Conservation (phyloP, 2,329 filamentous ascomycete genomes). For the Pseudogymnoascus verrucosus region DNA sequence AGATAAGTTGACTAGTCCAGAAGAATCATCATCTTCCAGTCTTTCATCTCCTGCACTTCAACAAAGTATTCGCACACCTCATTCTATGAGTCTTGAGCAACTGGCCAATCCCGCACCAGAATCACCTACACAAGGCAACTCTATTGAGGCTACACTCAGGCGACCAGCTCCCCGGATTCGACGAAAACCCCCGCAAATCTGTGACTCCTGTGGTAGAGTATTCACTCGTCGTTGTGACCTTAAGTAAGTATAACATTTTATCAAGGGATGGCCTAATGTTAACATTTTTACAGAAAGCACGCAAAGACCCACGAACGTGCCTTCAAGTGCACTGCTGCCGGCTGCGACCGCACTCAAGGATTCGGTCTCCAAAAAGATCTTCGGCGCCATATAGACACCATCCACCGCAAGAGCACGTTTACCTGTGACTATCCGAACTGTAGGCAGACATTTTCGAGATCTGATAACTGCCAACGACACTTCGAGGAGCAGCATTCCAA, state of each 20-base stretch:
- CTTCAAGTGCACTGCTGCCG: slow-evolving; percentile 11
- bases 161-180: not conserved
- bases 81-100: not conserved
- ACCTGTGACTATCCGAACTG: slow-evolving; percentile 11
- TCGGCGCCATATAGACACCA: slow-evolving; percentile 12
- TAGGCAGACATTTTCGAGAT: slow-evolving; percentile 13
- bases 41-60: no score
- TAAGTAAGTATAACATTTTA: not conserved
- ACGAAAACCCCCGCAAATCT: not conserved
- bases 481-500: slow-evolving; percentile 12
- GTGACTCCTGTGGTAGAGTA: not conserved
- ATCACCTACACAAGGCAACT: not conserved
- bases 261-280: not conserved
- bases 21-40: no score
- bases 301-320: slow-evolving; percentile 9
- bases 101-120: not conserved
- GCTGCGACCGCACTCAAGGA: slow-evolving; percentile 10
- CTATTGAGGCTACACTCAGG: not conserved
- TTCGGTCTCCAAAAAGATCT: slow-evolving; percentile 14
- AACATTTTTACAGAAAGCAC: slow-evolving; percentile 10
- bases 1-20: no score
- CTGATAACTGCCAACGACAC: slow-evolving; percentile 14
- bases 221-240: not conserved
- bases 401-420: slow-evolving; percentile 14
- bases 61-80: not conserved